Base-by-base conservation (phyloP, 192 early-diverging fungal species). In the Podila minutissima region DNA sequence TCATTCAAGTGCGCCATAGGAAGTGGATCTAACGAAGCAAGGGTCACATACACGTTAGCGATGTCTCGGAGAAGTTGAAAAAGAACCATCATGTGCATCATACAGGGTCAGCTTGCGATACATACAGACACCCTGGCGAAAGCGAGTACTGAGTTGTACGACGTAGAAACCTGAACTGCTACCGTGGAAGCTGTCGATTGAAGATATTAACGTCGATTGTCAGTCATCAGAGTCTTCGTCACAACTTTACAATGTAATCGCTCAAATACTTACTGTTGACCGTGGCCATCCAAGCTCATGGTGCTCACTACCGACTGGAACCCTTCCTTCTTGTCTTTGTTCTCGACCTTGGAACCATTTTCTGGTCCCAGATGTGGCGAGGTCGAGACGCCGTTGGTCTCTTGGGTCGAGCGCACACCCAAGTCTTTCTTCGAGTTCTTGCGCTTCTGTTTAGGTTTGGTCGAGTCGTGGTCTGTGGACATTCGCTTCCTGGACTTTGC, bases 141-240 rank as follows among this genome's bases (percentile, higher is more conserved):
- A 91, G 20, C 75, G 78, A 24, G 89, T 74, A 66, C 88, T 93
- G 62, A 90, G 89, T 71, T 90, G 90, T 35, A 93, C 84, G 20
- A 95, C 82, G 82, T 93, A 93, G 72, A 92, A 88, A 9, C 93
- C 93, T 37, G 92, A 93, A 61, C 91, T 91, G 57, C 90, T 89
- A 29, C 93, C 93, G 31, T 91, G 86, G 70, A 92, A 95, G 32
- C 93, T 84, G 66, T 46, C 35, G 35, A 1, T 46, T 13, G 41
- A 46, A 12, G 11, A 41, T 12, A 41, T 4, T 15, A 46, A 46
- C 9, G 38, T 46, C 0, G 13, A 37, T 37, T 37, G 41, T 46
- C 41, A 46, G 15, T 46, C 41, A 46, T 17, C 12, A 46, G 15
- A 12, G 15, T 17, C 12, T 17, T 46, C 41, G 15, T 17, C 41